A percentile compares a stretch with the other conserved stretches of the same genome.
Conservation (phyloP, 441 rosid genomes). For the Bocquillonia castaneifolia region DNA sequence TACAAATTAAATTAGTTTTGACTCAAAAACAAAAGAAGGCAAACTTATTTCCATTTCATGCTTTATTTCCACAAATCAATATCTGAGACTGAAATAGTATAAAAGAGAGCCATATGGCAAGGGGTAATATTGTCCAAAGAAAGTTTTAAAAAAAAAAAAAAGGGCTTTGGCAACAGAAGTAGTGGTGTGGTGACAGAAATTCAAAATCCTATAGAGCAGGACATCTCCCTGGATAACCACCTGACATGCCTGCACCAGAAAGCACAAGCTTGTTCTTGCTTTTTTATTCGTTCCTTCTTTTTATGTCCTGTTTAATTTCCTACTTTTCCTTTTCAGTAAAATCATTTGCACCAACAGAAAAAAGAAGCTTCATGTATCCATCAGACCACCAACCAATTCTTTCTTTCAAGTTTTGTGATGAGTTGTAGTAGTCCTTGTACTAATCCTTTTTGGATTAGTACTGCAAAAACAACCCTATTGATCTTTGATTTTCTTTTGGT, state of each 20-base stretch:
- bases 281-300: neutral
- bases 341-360: slow-evolving; percentile 25
- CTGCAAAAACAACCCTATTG: neutral
- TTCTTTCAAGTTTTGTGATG: slow-evolving; percentile 16
- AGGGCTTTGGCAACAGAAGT: neutral
- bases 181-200: neutral
- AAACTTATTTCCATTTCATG: too few species aligned
- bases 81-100: neutral
- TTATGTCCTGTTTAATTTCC: slow-evolving; percentile 12
- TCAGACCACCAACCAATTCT: slow-evolving; percentile 19
- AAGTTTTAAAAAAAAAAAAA: too few species aligned
- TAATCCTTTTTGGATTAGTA: slow-evolving; percentile 1
- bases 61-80: neutral
- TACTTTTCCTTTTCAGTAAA: slow-evolving; percentile 32
- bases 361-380: slow-evolving; percentile 22
- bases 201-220: neutral
- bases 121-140: neutral
- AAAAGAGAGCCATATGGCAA: neutral
- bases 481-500: slow-evolving; percentile 12
- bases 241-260: slow-evolving; percentile 23
- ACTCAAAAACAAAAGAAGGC: too few species aligned
- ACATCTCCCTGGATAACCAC: slow-evolving; percentile 1
- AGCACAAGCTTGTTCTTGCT: slow-evolving; percentile 13
- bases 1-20: too few species aligned
- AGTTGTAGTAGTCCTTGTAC: slow-evolving; percentile 21